These are phyloP conservation scores for Cutaneotrichosporon sp. DNA, from an alignment of 1,284 basidiomycete genomes.

Conservation along the genomic window DNA sequence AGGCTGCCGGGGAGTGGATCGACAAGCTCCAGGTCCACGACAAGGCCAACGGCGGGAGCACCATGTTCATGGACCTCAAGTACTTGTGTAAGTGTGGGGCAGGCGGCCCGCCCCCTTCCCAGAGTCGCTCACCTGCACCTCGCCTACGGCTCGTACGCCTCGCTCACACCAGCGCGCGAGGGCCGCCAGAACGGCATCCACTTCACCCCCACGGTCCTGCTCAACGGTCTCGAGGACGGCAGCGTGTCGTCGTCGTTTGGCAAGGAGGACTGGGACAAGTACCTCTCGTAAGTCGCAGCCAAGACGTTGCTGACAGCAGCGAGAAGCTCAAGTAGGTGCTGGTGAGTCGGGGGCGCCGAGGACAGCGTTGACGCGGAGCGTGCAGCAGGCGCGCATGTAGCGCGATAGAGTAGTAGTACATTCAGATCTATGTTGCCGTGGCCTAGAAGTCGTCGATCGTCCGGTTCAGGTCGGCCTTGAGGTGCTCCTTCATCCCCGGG, in stretches of 20 bases:
- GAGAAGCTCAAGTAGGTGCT: conserved; percentile 19
- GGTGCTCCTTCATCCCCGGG: conserved; percentile 80
- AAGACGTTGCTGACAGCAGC: conserved; percentile 4
- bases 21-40: conserved; percentile 38
- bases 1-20: conserved; percentile 36
- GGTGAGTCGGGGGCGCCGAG: background rate
- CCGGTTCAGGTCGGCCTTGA: conserved; percentile 82
- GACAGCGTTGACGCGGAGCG: background rate
- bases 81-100: conserved; percentile 17
- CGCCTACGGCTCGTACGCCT: background rate
- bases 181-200: conserved; percentile 89
- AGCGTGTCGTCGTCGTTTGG: conserved; percentile 83
- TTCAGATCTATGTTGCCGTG: background rate
- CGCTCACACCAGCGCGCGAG: conserved; percentile 64
- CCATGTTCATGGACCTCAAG: conserved; percentile 37
- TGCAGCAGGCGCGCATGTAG: conserved; percentile 3
- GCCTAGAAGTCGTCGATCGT: conserved; percentile 64
- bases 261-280: conserved; percentile 80
- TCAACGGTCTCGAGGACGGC: conserved; percentile 78
- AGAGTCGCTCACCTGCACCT: too few species aligned
- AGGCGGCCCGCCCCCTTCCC: too few species aligned
- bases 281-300: conserved; percentile 58
- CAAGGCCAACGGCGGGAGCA: conserved; percentile 56
- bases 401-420: conserved; percentile 4
- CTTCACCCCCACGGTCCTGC: conserved; percentile 83